Base-by-base conservation (phyloP, 768 basidiomycete species). In the Epithele typhae region DNA sequence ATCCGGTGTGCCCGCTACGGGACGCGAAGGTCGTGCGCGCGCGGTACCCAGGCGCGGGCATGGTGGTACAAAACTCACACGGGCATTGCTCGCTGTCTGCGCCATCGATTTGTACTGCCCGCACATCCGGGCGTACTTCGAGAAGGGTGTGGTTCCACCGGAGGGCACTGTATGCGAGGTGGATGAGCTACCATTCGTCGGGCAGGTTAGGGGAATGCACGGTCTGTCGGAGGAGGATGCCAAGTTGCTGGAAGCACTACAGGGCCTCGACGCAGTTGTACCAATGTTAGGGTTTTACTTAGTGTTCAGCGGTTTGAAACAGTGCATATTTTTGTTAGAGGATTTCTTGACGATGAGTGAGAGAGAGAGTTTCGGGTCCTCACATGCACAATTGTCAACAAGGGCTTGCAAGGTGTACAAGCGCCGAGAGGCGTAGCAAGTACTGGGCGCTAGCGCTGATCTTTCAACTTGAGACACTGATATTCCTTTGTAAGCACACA, bases 31-130 rank as follows among this genome's bases (percentile, higher is more conserved):
- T 23, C 5, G 55, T 56, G 39, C 55, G 52, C 9, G 43, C 37
- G 37, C 51, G 55, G 17, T 56, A 45, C 33, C 35, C 34, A 4
- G 54, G 51, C 32, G 44, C 55, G 34, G 55, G 48, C 23, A 37
- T 56, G 40, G 46, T 56, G 10, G 46, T 56, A 15, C 55, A 56
- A 46, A 46, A 53, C 45, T 56, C 55, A 22, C 49, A 50, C 23
- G 55, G 55, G 9, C 56, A 57, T 22, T 57, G 56, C 42, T 57
- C 56, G 34, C 22, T 48, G 11, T 30, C 46, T 1, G 47, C 52
- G 32, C 56, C 56, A n/a, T 53, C 52, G 27, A 25, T 57, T 15
- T 57, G 56, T 51, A 57, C 56, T 0, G 56, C 56, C 21, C 53
- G 48, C 45, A 57, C 27, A 37, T 57, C 8, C 30, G 49, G 33